Conservation (phyloP, 768 basidiomycete genomes). For the Trametes maxima region DNA sequence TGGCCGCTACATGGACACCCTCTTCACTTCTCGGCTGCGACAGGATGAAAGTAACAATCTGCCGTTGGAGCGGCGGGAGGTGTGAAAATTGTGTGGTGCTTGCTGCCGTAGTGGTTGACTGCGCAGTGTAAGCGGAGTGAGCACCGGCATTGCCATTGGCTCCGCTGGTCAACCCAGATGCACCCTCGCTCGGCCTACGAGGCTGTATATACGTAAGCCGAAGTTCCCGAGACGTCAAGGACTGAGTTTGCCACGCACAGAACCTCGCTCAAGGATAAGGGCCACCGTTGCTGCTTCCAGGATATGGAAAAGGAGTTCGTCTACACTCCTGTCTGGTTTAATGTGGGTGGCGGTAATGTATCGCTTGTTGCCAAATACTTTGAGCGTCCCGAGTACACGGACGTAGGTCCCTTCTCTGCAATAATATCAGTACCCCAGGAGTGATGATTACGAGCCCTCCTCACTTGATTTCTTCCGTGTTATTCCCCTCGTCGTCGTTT, state of each 20-base stretch:
- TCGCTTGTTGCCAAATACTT: slow-evolving; percentile 77
- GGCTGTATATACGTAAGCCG: slow-evolving; percentile 1
- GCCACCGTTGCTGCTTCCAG: slow-evolving; percentile 74
- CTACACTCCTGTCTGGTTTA: slow-evolving; percentile 63
- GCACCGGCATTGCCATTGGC: slow-evolving; percentile 7
- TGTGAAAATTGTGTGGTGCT: slow-evolving; percentile 51
- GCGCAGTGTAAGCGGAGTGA: slow-evolving; percentile 39
- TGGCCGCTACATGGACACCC: slow-evolving; percentile 74
- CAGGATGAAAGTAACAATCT: slow-evolving; percentile 68
- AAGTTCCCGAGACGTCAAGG: neutral
- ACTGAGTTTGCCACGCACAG: slow-evolving; percentile 44
- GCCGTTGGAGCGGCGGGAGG: slow-evolving; percentile 59
- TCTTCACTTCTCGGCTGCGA: slow-evolving; percentile 50
- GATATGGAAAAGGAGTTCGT: slow-evolving; percentile 83
- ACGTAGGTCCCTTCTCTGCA: slow-evolving; percentile 76
- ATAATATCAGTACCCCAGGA: neutral
- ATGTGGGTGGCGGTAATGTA: slow-evolving; percentile 82
- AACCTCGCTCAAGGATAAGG: slow-evolving; percentile 65
- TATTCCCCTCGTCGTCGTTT: slow-evolving; percentile 54
- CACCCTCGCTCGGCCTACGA: slow-evolving; percentile 26
- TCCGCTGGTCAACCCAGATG: slow-evolving; percentile 6
- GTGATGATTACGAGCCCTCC: slow-evolving; percentile 15
- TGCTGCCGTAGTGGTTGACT: slow-evolving; percentile 19
- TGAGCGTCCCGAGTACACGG: slow-evolving; percentile 79
- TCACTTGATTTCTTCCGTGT: slow-evolving; percentile 50